Conservation (phyloP, 2,329 filamentous ascomycete genomes). For the Aspergillus sp. region DNA sequence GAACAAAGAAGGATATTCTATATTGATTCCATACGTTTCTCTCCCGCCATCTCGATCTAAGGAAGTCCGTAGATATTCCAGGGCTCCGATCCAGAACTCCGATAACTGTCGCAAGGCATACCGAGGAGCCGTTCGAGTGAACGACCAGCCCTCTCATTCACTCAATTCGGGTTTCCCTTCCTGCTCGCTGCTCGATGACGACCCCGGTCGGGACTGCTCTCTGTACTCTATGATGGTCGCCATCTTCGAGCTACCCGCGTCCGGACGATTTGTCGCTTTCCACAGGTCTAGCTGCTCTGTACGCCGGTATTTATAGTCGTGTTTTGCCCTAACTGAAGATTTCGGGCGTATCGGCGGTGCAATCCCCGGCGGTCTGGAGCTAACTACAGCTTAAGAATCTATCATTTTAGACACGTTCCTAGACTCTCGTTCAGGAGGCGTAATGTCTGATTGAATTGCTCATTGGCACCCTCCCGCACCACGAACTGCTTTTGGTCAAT, state of each 20-base stretch:
- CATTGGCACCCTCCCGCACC: constrained; percentile 35
- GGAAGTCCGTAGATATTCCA: too few relatives aligned
- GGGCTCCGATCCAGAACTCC: too few relatives aligned
- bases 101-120: too few relatives aligned
- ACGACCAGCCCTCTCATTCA: too few relatives aligned
- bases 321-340: neutral
- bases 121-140: too few relatives aligned
- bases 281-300: neutral
- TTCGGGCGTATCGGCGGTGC: neutral
- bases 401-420: constrained; percentile 41
- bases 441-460: constrained; percentile 47
- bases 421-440: constrained; percentile 50
- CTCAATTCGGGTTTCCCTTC: too few relatives aligned
- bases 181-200: too few relatives aligned
- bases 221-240: too few relatives aligned
- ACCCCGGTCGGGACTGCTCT: neutral
- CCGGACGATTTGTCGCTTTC: neutral
- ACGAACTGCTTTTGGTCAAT: constrained; percentile 25
- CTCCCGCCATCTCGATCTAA: too few relatives aligned
- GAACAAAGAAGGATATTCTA: too few relatives aligned
- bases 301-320: neutral
- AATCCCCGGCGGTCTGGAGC: neutral
- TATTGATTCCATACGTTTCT: too few relatives aligned
- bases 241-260: neutral
- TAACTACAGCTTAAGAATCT: neutral